Evolutionary conservation across 768 basidiomycete species (phyloP), one percentile per base, ranked within the genome.

Genomic region (Lactarius hatsudake): DNA sequence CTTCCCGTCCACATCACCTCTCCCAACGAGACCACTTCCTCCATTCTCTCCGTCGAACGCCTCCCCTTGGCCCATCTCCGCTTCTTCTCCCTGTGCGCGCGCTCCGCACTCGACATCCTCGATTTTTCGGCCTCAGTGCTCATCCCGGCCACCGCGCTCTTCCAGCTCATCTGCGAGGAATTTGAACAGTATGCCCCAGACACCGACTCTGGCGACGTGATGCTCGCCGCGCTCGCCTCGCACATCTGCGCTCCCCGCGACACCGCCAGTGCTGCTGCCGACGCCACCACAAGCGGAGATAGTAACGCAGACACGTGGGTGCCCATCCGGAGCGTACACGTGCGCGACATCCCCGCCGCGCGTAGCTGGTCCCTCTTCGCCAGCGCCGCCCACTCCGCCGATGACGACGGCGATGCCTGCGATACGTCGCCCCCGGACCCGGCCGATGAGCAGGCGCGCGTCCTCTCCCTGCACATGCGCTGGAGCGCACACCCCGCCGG

Each of bases 51-150:
- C 40, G 51, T 43, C 45, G 57, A 67, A 28, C 68, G 68, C 32
- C 54, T 69, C 59, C n/a, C 51, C 45, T 48, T 69, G 17, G 8
- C 20, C 10, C 48, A 32, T 20, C 61, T 69, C 0, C 65, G 65
- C 32, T 67, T 62, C 61, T 62, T 69, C 65, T 67, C 59, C 17
- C 66, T 69, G 5, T 67, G 57, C 23, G 61, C 68, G 6, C 51
- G 28, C 10, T 68, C 68, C 40, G 68, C 65, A 6, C 34, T 68
- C 48, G 68, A 69, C 68, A 69, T 69, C 55, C 61, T 69, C 48
- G 66, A 67, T 32, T 32, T 69, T 38, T 51, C 65, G 0, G 65
- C 61, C 6, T 48, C 45, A 30, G 48, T 69, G 28, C 59, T 68
- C 32, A 38, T 69, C 20, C 68, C 68, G 6, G 38, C 65, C 13